Evolutionary conservation across 208 protist genomes (phyloP).

Genomic region (Leishmania turanica): DNA sequence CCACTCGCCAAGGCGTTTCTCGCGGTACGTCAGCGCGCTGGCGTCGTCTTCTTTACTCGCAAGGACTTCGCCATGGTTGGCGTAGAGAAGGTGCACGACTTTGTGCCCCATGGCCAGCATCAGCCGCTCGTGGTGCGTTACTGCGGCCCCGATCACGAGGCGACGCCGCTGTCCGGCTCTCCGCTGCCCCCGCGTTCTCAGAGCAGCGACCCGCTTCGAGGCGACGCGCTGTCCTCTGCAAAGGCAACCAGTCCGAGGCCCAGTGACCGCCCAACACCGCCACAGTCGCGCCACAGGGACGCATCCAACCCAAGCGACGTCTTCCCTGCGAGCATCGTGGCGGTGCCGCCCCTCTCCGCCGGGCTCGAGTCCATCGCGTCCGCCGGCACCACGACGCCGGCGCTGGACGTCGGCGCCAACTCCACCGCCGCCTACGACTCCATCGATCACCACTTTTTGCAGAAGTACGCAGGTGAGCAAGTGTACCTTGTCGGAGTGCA

Average conservation of each 20-base stretch:
- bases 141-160: conserved; percentile 51
- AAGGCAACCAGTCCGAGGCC: conserved; percentile 4
- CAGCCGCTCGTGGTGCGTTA: conserved; percentile 73
- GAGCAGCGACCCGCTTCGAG: background rate
- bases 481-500: conserved; percentile 69
- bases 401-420: background rate
- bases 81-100: conserved; percentile 84
- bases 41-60: conserved; percentile 76
- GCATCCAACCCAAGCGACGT: conserved; percentile 12
- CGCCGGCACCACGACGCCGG: background rate
- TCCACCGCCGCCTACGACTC: conserved; percentile 24
- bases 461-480: conserved; percentile 38
- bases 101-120: conserved; percentile 79
- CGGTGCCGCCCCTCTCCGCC: conserved; percentile 5
- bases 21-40: conserved; percentile 44
- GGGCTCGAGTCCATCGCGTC: conserved; percentile 31
- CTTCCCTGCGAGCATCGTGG: conserved; percentile 27
- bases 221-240: background rate
- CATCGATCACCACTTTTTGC: conserved; percentile 61
- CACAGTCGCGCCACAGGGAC: conserved; percentile 45
- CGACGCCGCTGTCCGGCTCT: conserved; percentile 20
- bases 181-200: conserved; percentile 12
- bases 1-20: conserved; percentile 21
- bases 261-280: conserved; percentile 18
- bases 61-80: conserved; percentile 74